Base-by-base conservation (phyloP, 805 yeast species). In the Teunomyces aglyptinius region DNA sequence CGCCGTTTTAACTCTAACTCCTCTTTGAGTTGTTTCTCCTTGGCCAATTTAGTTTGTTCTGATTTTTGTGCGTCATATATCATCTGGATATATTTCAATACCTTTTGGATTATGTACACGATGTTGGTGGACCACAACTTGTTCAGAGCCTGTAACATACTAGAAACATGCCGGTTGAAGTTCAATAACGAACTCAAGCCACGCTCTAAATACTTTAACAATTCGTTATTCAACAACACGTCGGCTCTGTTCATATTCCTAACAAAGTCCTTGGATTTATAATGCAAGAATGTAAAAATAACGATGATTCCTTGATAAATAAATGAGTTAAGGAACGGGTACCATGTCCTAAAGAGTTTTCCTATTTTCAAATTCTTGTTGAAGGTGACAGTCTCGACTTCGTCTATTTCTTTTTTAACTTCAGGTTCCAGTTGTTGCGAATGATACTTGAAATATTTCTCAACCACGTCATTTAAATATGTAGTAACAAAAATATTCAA, bases 241-340 rank as follows among this genome's bases (percentile, higher is more conserved):
- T 43, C 39, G 11, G 35, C 22, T 12, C 39, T 29, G 12, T 41
- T 15, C 59, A 58, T 50, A 61, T 58, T 57, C 18, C 55, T 57
- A 15, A 67, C 50, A 41, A 74, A 59, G n/a, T 63, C 66, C 13
- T 62, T 62, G 44, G 62, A 70, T 19, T 73, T 73, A 44, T 72
- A 60, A 54, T 76, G 78, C 53, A 78, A 58, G 50, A 77, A 57
- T 0, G 80, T 76, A 60, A 71, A 78, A 18, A 73, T 66, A 18
- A 77, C 80, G 45, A 78, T 74, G 43, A 78, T 63, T 2, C 81
- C 79, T 54, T 78, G 82, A 56, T 77, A 76, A 8, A 76, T 60
- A 44, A 76, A 77, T 2, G 78, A 68, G 52, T 74, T 75, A 44
- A 76, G 68, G 47, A 76, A 76, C 13, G 81, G 82, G 49, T 69